These are phyloP conservation scores for Nannizziopsis barbatae DNA, from an alignment of 2,329 filamentous ascomycete genomes.

Conservation along the genomic window DNA sequence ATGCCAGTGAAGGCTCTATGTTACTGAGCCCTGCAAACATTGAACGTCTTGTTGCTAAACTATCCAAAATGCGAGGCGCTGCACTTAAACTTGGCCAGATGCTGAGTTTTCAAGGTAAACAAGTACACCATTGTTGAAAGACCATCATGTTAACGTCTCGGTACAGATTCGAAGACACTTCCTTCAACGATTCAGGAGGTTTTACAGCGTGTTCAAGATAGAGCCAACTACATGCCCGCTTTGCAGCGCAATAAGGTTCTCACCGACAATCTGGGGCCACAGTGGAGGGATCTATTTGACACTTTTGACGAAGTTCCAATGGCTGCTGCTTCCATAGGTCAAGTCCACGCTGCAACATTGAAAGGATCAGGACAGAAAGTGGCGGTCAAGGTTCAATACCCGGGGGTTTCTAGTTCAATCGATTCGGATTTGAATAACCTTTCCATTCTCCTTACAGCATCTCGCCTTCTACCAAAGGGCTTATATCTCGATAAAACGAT, in stretches of 20 bases:
- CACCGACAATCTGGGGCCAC: constrained; percentile 59
- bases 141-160: constrained; percentile 7
- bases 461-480: constrained; percentile 77
- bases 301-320: constrained; percentile 86
- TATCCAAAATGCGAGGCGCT: constrained; percentile 92
- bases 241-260: constrained; percentile 85
- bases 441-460: constrained; percentile 78
- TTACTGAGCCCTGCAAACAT: constrained; percentile 84
- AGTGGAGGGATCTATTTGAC: constrained; percentile 75
- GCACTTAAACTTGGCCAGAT: constrained; percentile 96
- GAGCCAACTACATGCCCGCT: constrained; percentile 94
- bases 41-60: constrained; percentile 80
- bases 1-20: constrained; percentile 51
- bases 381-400: constrained; percentile 95
- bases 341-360: constrained; percentile 78
- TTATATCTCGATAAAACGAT: constrained; percentile 96
- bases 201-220: constrained; percentile 86
- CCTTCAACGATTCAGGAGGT: constrained; percentile 79
- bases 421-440: constrained; percentile 94
- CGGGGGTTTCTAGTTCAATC: constrained; percentile 89
- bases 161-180: constrained; percentile 74
- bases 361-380: constrained; percentile 64
- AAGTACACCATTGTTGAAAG: not conserved
- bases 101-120: constrained; percentile 75
- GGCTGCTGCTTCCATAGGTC: constrained; percentile 90